phyloP scores from a whole-genome alignment of 2,329 filamentous ascomycete genomes.

The Fusarium sp. region DNA sequence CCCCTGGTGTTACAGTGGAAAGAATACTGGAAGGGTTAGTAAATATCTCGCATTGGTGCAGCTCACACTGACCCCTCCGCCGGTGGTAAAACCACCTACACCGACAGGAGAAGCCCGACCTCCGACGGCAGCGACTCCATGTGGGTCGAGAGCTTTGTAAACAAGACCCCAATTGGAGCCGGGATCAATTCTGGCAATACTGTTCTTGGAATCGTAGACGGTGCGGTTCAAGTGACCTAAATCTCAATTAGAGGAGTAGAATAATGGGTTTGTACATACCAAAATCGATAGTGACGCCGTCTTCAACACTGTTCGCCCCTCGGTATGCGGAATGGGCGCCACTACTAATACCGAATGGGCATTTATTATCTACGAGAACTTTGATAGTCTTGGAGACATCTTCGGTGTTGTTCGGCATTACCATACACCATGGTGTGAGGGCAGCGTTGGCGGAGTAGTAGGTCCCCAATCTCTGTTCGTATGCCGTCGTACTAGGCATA shows the following conservation, averaged over 20 bases:
- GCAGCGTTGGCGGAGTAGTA: background rate
- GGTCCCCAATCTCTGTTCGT: background rate
- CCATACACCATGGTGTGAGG: background rate
- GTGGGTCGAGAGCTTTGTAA: background rate
- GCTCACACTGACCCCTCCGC: background rate
- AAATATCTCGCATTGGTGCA: no score
- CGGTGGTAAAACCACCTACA: background rate
- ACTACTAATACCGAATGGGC: background rate
- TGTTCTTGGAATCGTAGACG: background rate
- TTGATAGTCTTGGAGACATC: background rate
- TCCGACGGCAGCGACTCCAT: background rate
- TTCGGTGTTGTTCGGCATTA: background rate
- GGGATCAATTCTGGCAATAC: background rate
- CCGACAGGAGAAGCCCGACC: background rate
- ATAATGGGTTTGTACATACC: no score
- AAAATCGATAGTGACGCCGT: background rate
- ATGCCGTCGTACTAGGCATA: accelerated
- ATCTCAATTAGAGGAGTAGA: no score
- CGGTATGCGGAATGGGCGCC: background rate
- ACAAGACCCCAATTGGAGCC: background rate
- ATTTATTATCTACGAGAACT: background rate
- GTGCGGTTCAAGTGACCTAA: background rate
- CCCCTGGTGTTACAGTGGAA: background rate
- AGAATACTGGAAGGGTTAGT: no score
- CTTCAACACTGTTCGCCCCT: background rate